Conservation (phyloP, 352 stramenopile genomes). For the Phytophthora meadii region DNA sequence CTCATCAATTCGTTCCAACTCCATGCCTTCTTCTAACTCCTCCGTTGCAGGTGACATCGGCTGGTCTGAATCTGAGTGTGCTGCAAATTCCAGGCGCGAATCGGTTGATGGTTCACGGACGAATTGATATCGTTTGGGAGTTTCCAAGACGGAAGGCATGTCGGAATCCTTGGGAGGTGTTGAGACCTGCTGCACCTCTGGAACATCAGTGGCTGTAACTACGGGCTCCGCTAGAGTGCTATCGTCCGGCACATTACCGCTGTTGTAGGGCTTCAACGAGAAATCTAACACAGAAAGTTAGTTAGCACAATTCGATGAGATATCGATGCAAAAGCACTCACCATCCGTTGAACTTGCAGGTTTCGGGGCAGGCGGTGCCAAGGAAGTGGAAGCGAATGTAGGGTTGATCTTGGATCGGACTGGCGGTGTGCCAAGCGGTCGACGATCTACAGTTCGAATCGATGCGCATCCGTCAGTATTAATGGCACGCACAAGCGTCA, state of each 20-base stretch:
- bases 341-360: conserved; percentile 46
- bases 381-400: conserved; percentile 46
- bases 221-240: conserved; percentile 29
- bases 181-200: conserved; percentile 38
- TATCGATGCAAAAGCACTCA: conserved; percentile 19
- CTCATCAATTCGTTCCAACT: conserved; percentile 82
- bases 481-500: conserved; percentile 19
- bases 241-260: conserved; percentile 24
- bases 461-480: conserved; percentile 36
- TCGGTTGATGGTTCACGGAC: conserved; percentile 72
- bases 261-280: conserved; percentile 49
- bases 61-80: conserved; percentile 32
- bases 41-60: conserved; percentile 61
- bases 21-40: conserved; percentile 74
- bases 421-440: conserved; percentile 50
- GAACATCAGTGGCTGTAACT: conserved; percentile 11
- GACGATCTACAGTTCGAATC: conserved; percentile 41
- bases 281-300: conserved; percentile 36
- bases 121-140: conserved; percentile 82
- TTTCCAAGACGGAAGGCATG: conserved; percentile 49
- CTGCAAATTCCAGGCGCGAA: conserved; percentile 52
- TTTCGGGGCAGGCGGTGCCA: conserved; percentile 26
- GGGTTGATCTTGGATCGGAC: conserved; percentile 60
- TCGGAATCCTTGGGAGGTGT: conserved; percentile 42
- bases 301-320: conserved; percentile 10